Percentiles rank a stretch among this genome's conserved stretches.
Conservation (phyloP, 106 monocot species). For the Gastrodia elata region DNA sequence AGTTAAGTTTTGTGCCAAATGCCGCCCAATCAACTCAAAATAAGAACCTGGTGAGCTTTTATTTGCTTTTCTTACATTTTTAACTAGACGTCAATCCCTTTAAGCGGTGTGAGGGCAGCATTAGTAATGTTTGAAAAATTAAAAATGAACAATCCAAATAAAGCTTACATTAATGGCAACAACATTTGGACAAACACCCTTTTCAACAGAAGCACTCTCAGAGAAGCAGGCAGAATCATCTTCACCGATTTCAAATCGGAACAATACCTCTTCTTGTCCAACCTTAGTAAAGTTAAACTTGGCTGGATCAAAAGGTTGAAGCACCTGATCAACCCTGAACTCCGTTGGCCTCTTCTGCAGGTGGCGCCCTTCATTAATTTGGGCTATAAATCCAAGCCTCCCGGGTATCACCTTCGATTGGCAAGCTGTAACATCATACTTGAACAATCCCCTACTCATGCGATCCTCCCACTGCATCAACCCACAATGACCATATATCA, state of each 20-base stretch:
- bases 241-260: constrained; percentile 41
- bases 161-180: constrained; percentile 59
- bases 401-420: constrained; percentile 83
- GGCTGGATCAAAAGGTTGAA: constrained; percentile 49
- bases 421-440: constrained; percentile 75
- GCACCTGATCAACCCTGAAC: constrained; percentile 57
- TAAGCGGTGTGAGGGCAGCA: no score
- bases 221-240: constrained; percentile 21
- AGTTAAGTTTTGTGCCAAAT: no score
- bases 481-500: not conserved
- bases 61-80: no score
- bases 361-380: constrained; percentile 63
- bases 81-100: no score
- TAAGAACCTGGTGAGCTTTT: no score
- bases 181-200: constrained; percentile 25
- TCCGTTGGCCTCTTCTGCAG: constrained; percentile 74
- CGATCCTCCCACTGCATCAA: constrained; percentile 67
- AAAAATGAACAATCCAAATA: not conserved
- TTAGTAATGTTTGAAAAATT: no score
- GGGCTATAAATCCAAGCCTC: constrained; percentile 48
- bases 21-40: not conserved
- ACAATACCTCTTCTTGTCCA: constrained; percentile 69
- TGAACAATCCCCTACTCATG: constrained; percentile 57
- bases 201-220: constrained; percentile 24
- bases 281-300: constrained; percentile 86